Percentiles rank a stretch among this genome's conserved stretches.
phyloP scores from a whole-genome alignment of 2,329 filamentous ascomycete species.

The Seiridium unicorne region DNA sequence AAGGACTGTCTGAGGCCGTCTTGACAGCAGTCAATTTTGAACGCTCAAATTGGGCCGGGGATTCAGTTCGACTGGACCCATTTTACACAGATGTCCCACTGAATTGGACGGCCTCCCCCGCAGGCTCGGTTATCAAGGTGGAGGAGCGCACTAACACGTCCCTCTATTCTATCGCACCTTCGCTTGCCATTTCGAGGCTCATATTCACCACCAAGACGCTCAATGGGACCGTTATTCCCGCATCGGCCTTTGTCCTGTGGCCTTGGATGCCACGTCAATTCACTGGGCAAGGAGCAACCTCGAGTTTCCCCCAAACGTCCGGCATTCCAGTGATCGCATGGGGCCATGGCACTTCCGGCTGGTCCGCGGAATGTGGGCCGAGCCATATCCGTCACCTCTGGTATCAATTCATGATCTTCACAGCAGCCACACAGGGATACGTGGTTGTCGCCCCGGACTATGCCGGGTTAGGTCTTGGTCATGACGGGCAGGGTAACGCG shows the following conservation, averaged over 20 bases:
- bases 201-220: constrained; percentile 9
- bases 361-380: background rate
- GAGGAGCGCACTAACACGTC: constrained; percentile 4
- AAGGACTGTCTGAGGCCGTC: background rate
- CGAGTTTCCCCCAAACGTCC: background rate
- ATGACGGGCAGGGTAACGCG: background rate
- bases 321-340: constrained; percentile 6
- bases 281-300: background rate
- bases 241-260: constrained; percentile 10
- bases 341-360: constrained; percentile 6
- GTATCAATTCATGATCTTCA: background rate
- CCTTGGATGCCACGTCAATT: constrained; percentile 7
- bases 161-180: constrained; percentile 3
- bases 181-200: constrained; percentile 5
- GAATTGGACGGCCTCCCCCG: background rate
- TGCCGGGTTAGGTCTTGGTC: constrained; percentile 1
- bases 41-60: background rate
- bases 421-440: background rate
- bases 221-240: constrained; percentile 9
- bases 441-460: background rate
- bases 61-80: background rate
- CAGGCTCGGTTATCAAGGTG: background rate
- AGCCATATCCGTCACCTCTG: background rate
- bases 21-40: background rate
- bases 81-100: background rate